These are phyloP conservation scores for Grosmannia huntii DNA, from an alignment of 2,329 filamentous ascomycete genomes.

Conservation along the genomic window DNA sequence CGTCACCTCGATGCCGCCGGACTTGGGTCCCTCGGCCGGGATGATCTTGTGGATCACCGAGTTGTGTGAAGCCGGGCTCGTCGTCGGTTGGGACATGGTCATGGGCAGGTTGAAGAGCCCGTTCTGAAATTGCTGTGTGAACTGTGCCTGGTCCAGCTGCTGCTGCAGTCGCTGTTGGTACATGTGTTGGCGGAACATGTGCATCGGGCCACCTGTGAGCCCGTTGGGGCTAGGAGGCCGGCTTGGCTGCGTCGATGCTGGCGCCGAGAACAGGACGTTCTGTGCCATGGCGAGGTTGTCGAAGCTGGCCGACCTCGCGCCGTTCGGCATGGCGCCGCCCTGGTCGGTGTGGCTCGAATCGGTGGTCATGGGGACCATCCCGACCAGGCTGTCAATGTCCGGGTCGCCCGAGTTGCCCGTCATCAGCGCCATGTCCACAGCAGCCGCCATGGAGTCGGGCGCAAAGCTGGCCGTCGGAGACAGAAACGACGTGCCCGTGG, in stretches of 20 bases:
- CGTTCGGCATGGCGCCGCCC: constrained; percentile 37
- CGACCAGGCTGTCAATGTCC: constrained; percentile 12
- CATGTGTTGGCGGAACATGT: constrained; percentile 24
- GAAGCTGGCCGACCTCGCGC: constrained; percentile 48
- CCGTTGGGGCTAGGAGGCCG: constrained; percentile 61
- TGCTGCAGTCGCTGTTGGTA: constrained; percentile 20
- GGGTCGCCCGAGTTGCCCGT: constrained; percentile 10
- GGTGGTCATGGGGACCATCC: constrained; percentile 9
- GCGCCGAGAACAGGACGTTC: constrained; percentile 49
- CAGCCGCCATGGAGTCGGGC: constrained; percentile 11
- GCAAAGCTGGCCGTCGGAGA: constrained; percentile 18
- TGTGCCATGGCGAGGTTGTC: constrained; percentile 52
- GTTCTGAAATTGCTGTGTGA: constrained; percentile 33
- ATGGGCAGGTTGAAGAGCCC: constrained; percentile 39
- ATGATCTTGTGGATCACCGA: constrained; percentile 72
- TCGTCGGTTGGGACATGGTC: constrained; percentile 18
- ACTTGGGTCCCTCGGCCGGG: constrained; percentile 67
- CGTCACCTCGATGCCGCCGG: constrained; percentile 78
- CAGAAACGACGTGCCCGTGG: constrained; percentile 31
- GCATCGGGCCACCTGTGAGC: constrained; percentile 32
- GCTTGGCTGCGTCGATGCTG: constrained; percentile 60
- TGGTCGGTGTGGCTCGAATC: constrained; percentile 44
- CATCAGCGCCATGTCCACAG: constrained; percentile 13
- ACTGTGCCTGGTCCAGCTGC: constrained; percentile 22
- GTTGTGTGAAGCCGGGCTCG: constrained; percentile 19